A percentile compares a stretch with the other conserved stretches of the same genome.
Evolutionary conservation across 768 basidiomycete genomes (phyloP).

Genomic region (Holtermannia corniformis): DNA sequence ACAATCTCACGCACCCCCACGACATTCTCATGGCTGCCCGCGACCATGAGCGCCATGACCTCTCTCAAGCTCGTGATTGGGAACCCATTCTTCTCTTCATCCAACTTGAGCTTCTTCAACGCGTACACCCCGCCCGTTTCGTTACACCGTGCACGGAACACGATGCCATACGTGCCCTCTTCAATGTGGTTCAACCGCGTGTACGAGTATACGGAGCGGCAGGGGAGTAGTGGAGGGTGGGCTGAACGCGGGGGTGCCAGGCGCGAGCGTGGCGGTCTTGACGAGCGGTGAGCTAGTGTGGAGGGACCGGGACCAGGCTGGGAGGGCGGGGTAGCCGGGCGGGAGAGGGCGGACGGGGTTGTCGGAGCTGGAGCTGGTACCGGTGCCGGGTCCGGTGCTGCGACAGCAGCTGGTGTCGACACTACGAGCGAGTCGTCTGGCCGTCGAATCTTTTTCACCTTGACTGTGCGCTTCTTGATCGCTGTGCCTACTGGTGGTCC

Average conservation of each 20-base stretch:
- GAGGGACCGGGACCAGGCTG: background rate
- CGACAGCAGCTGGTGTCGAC: background rate
- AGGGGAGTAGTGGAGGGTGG: constrained; percentile 72
- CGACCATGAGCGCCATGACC: constrained; percentile 83
- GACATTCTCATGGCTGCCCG: constrained; percentile 87
- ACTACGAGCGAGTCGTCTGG: constrained; percentile 6
- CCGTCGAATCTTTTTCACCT: constrained; percentile 22
- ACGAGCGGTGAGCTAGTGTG: background rate
- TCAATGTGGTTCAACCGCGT: constrained; percentile 95
- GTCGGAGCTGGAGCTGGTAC: background rate
- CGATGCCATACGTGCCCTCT: constrained; percentile 95
- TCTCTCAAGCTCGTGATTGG: constrained; percentile 94
- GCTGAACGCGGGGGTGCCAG: constrained; percentile 55
- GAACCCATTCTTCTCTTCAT: constrained; percentile 97
- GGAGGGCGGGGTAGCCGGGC: background rate
- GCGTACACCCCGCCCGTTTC: constrained; percentile 93
- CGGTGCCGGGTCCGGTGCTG: background rate
- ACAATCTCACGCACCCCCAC: constrained; percentile 96
- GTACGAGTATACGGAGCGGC: constrained; percentile 88
- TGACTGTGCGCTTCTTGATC: constrained; percentile 21
- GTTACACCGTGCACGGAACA: constrained; percentile 91
- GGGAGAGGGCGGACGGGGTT: background rate
- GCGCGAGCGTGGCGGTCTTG: constrained; percentile 11
- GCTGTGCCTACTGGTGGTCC: constrained; percentile 1
- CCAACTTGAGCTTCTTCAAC: constrained; percentile 93